Conservation (phyloP, 2,329 filamentous ascomycete genomes). For the Hypomyces perniciosus region DNA sequence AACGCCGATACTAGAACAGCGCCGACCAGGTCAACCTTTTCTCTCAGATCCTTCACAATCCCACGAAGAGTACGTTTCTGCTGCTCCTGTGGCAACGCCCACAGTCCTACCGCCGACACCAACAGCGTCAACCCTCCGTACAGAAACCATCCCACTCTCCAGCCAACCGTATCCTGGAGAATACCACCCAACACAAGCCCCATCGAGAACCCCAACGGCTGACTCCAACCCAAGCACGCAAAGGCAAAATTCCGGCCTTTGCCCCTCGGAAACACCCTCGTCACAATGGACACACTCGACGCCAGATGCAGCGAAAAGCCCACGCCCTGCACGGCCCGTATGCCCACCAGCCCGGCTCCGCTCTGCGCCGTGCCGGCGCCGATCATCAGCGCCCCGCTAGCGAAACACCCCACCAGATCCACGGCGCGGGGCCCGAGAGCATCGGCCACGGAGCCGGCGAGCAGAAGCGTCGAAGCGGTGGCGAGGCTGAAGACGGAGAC, state of each 20-base stretch:
- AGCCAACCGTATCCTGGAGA: constrained; percentile 40
- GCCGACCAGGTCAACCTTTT: constrained; percentile 50
- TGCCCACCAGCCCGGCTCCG: constrained; percentile 30
- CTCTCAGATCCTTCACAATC: constrained; percentile 19
- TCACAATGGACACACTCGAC: constrained; percentile 30
- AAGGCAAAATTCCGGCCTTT: constrained; percentile 35
- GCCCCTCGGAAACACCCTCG: constrained; percentile 25
- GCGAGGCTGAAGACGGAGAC: constrained; percentile 31
- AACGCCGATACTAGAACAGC: constrained; percentile 40
- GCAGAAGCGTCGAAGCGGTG: constrained; percentile 30
- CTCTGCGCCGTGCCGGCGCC: constrained; percentile 25
- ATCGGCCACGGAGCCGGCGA: constrained; percentile 35
- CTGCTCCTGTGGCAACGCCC: constrained; percentile 27
- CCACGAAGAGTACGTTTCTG: constrained; percentile 20
- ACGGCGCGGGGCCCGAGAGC: constrained; percentile 28
- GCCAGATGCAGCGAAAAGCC: constrained; percentile 30
- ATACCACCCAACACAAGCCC: constrained; percentile 46
- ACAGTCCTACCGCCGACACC: constrained; percentile 30
- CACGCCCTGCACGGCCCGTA: constrained; percentile 36
- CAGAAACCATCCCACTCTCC: constrained; percentile 43
- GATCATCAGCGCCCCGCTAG: constrained; percentile 25
- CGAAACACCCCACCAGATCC: constrained; percentile 28
- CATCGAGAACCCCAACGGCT: constrained; percentile 44
- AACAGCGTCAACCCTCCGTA: constrained; percentile 29
- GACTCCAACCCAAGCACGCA: constrained; percentile 38